Conservation (phyloP, 352 stramenopile species). For the Thraustotheca clavata region DNA sequence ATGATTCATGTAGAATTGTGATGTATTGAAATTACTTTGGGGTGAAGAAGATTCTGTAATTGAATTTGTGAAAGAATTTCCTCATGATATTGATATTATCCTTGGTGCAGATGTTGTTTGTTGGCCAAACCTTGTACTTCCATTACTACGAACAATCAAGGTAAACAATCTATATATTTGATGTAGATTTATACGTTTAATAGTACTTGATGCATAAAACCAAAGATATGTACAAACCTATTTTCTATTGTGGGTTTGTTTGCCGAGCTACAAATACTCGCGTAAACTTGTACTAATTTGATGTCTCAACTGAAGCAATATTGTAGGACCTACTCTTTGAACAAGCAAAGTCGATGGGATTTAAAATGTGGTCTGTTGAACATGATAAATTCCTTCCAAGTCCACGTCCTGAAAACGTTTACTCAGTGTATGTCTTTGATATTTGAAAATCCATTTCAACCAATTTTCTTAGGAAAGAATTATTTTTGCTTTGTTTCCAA, state of each 20-base stretch:
- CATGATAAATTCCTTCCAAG: conserved; percentile 33
- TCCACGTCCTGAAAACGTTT: conserved; percentile 34
- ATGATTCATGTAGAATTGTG: conserved; percentile 7
- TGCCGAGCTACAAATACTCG: conserved; percentile 39
- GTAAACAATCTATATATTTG: conserved; percentile 6
- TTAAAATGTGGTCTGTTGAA: conserved; percentile 32
- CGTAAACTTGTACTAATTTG: background rate
- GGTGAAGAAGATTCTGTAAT: conserved; percentile 35
- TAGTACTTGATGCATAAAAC: conserved; percentile 38
- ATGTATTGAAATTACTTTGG: conserved; percentile 37
- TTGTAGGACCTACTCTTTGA: conserved; percentile 41
- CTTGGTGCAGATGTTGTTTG: conserved; percentile 64
- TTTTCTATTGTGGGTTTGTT: conserved; percentile 59
- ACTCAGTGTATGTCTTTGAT: conserved; percentile 22
- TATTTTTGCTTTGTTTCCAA: conserved; percentile 42
- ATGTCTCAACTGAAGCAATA: background rate
- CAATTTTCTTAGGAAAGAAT: conserved; percentile 28
- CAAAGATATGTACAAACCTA: conserved; percentile 27
- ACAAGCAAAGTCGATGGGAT: conserved; percentile 33
- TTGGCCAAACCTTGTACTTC: conserved; percentile 57
- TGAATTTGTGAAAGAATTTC: conserved; percentile 38
- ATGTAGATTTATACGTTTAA: background rate
- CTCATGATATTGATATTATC: conserved; percentile 41
- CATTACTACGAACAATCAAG: conserved; percentile 64
- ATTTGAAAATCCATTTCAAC: background rate